Base-by-base conservation (phyloP, 441 rosid species). In the Geranium incanum region DNA sequence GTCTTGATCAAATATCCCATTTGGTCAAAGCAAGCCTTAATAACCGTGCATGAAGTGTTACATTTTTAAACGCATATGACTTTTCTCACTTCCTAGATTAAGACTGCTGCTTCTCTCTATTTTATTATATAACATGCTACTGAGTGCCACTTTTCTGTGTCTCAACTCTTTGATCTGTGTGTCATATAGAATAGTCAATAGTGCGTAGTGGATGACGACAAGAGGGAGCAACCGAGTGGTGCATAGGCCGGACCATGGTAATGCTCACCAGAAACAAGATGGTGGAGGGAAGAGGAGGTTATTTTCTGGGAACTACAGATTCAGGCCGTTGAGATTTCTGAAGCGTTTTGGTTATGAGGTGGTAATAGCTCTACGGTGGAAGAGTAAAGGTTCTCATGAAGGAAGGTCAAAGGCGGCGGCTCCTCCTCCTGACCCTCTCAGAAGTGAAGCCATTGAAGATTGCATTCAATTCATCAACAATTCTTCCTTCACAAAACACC, bases 401-500 rank as follows among this genome's bases (percentile, higher is more conserved):
- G 59, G 59, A 50, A 50, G 59, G 59, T 50, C 59, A 50, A 13
- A 50, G n/a, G 13, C 57, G 57, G 13, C 57, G 1, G 57, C 12
- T 4, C 15, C 59, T 50, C 16, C 59, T 50, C 59, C 59, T 50
- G 59, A 50, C n/a, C 59, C 59, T 50, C 59, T 1, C 16, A 50
- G 59, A 50, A 50, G 59, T n/a, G 59, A 50, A 50, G 59, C 59
- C 59, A 50, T 50, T 50, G 16, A 50, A 50, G 59, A 50, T 50
- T 50, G 59, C n/a, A 50, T 50, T n/a, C 59, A 50, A 4, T 50
- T 50, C 59, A 50, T 50, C 59, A 50, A 50, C 59, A 11, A n/a
- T 50, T 50, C 59, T 50, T 50, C 59, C 15, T 50, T 13, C 59
- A 13, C 59, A 2, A 50, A 50, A 50, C 15, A n/a, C 1, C 59